A percentile compares a stretch with the other conserved stretches of the same genome.
phyloP scores from a whole-genome alignment of 352 stramenopile species.

The Phytophthora palmivora region DNA sequence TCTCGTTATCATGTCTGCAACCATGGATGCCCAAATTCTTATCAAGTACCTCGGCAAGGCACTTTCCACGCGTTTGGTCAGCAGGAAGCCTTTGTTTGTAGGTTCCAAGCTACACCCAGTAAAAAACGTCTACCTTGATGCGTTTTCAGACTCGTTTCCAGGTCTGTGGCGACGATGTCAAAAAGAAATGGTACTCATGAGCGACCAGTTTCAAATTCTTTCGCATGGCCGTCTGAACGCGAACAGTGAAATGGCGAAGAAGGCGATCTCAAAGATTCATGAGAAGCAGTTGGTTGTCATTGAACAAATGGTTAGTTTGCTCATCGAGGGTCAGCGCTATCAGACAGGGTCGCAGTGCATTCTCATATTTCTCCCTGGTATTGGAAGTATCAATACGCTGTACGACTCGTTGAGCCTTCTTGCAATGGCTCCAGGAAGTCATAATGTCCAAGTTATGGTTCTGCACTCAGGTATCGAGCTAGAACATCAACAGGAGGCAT shows the following conservation, averaged over 20 bases:
- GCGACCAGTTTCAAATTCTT: conserved; percentile 48
- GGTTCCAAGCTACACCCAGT: conserved; percentile 84
- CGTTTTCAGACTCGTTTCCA: conserved; percentile 51
- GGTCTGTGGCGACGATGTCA: conserved; percentile 37
- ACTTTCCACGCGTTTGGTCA: conserved; percentile 56
- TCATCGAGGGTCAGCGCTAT: conserved; percentile 57
- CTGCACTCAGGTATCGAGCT: conserved; percentile 80
- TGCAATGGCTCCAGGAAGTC: conserved; percentile 17
- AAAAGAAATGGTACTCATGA: conserved; percentile 59
- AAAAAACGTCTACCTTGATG: conserved; percentile 70
- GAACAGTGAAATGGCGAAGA: conserved; percentile 58
- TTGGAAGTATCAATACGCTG: conserved; percentile 92
- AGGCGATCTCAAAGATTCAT: conserved; percentile 65
- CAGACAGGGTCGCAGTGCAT: conserved; percentile 74
- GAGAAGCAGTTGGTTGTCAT: conserved; percentile 70
- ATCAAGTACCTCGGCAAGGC: conserved; percentile 86
- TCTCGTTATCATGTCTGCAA: conserved; percentile 97
- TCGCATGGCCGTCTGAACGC: conserved; percentile 35
- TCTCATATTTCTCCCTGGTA: conserved; percentile 96
- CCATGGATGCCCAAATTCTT: conserved; percentile 93
- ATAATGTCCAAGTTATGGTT: conserved; percentile 60
- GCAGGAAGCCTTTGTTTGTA: conserved; percentile 77
- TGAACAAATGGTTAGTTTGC: conserved; percentile 58
- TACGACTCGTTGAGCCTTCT: conserved; percentile 74
- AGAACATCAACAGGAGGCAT: conserved; percentile 78